Conservation (phyloP, 495 filamentous ascomycete genomes). For the Neurospora cerealis region DNA sequence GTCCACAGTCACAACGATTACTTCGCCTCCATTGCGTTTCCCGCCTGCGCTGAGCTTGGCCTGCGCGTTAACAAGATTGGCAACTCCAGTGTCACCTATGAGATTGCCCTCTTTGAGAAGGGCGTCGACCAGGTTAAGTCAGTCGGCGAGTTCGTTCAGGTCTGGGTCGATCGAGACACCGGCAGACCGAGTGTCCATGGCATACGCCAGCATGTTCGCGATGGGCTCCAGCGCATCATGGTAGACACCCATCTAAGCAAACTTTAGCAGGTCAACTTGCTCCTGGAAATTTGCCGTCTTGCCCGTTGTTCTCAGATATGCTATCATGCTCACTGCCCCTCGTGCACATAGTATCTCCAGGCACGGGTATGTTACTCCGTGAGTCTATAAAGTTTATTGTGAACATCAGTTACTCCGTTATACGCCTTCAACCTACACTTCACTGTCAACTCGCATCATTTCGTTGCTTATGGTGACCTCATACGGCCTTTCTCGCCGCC, state of each 20-base stretch:
- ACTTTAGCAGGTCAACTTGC: background rate
- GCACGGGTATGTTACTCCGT: background rate
- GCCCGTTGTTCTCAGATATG: background rate
- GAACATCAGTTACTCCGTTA: background rate
- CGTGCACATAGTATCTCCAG: background rate
- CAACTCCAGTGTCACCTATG: conserved; percentile 84
- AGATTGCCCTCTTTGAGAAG: conserved; percentile 76
- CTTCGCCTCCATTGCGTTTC: conserved; percentile 75
- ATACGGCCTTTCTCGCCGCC: background rate
- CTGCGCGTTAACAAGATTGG: conserved; percentile 76
- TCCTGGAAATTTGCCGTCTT: background rate
- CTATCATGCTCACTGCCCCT: background rate
- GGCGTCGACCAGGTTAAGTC: conserved; percentile 68
- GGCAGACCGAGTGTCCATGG: conserved; percentile 52
- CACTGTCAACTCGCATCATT: background rate
- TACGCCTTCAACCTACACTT: background rate
- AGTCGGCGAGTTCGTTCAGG: conserved; percentile 81
- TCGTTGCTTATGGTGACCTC: background rate
- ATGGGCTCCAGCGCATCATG: conserved; percentile 40
- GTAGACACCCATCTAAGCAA: conserved; percentile 6
- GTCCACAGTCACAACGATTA: conserved; percentile 77
- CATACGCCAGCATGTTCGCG: conserved; percentile 44
- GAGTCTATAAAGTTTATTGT: background rate
- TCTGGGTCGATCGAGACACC: conserved; percentile 70
- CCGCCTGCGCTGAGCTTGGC: conserved; percentile 69